Conservation (phyloP, 306 rosid species). For the Vigna reflexopilosa region DNA sequence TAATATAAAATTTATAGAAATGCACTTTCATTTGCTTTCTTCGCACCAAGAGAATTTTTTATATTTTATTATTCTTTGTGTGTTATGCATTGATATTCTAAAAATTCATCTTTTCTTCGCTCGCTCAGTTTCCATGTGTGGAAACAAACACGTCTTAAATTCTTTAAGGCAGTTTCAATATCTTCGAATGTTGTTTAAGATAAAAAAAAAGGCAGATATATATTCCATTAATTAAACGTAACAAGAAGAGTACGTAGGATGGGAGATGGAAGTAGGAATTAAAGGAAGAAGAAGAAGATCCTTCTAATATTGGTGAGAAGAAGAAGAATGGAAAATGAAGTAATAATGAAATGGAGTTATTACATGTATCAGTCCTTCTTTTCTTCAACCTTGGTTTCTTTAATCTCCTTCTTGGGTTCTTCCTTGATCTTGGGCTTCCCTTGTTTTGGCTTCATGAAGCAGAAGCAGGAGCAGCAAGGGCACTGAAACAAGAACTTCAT, state of each 20-base stretch:
- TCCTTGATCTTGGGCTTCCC: slow-evolving; percentile 59
- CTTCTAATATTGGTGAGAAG: slow-evolving; percentile 1
- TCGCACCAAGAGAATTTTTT: too few relatives aligned
- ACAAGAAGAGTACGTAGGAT: not conserved
- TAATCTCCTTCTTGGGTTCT: slow-evolving; percentile 33
- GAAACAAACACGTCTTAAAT: too few relatives aligned
- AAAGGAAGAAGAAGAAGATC: slow-evolving; percentile 32
- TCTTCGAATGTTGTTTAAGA: too few relatives aligned
- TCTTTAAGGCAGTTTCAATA: too few relatives aligned
- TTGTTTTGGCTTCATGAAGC: slow-evolving; percentile 68
- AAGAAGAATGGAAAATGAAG: not conserved
- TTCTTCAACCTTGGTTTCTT: slow-evolving; percentile 50
- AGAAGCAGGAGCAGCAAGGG: slow-evolving; percentile 64
- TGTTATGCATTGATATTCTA: too few relatives aligned
- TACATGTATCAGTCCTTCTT: slow-evolving; percentile 59
- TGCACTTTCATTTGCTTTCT: too few relatives aligned
- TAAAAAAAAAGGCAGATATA: too few relatives aligned
- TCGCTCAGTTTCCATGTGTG: too few relatives aligned
- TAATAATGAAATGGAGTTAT: not conserved
- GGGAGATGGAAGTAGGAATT: not conserved
- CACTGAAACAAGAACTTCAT: slow-evolving; percentile 68
- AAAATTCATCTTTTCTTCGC: too few relatives aligned
- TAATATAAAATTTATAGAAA: too few relatives aligned
- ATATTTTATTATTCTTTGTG: too few relatives aligned
- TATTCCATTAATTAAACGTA: too few relatives aligned